Evolutionary conservation across 2,329 filamentous ascomycete species (phyloP).

Genomic region (Lasiodiplodia sp.): DNA sequence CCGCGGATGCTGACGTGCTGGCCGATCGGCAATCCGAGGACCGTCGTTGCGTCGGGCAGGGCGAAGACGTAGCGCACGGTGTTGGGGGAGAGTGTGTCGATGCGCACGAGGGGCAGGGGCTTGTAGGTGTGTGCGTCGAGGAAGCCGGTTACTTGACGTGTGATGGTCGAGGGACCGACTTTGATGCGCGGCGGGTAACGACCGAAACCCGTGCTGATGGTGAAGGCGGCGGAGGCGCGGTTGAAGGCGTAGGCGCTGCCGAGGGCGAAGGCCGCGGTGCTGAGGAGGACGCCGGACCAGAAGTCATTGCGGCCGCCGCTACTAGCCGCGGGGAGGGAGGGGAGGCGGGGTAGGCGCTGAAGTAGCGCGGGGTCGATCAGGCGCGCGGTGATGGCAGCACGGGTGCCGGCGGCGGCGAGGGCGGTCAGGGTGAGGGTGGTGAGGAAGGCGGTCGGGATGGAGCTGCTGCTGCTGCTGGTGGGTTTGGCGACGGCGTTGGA

Average conservation of each 20-base stretch:
- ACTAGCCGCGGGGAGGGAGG: neutral
- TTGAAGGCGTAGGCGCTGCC: conserved; percentile 30
- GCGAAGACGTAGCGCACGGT: conserved; percentile 40
- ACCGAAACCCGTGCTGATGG: conserved; percentile 31
- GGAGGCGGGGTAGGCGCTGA: neutral
- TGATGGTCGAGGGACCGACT: neutral
- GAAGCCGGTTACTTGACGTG: conserved; percentile 16
- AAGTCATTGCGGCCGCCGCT: conserved; percentile 13
- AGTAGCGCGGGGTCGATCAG: neutral
- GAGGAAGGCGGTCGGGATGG: neutral
- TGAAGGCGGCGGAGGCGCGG: conserved; percentile 32
- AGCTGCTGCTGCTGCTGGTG: too few relatives aligned
- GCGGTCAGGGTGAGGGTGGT: neutral
- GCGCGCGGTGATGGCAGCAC: neutral
- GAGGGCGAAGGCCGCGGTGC: conserved; percentile 35
- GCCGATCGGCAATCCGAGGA: conserved; percentile 45
- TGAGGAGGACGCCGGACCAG: conserved; percentile 46
- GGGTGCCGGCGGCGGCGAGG: conserved; percentile 1
- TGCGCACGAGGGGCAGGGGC: conserved; percentile 51
- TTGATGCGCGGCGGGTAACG: conserved; percentile 50
- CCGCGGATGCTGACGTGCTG: conserved; percentile 52
- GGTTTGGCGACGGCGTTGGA: neutral
- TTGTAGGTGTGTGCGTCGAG: conserved; percentile 53
- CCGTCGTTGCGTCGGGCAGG: conserved; percentile 35
- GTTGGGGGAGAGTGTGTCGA: conserved; percentile 34